A percentile compares a stretch with the other conserved stretches of the same genome.
Conservation (phyloP, 257 asterid species). For the Nicotiana attenuata region DNA sequence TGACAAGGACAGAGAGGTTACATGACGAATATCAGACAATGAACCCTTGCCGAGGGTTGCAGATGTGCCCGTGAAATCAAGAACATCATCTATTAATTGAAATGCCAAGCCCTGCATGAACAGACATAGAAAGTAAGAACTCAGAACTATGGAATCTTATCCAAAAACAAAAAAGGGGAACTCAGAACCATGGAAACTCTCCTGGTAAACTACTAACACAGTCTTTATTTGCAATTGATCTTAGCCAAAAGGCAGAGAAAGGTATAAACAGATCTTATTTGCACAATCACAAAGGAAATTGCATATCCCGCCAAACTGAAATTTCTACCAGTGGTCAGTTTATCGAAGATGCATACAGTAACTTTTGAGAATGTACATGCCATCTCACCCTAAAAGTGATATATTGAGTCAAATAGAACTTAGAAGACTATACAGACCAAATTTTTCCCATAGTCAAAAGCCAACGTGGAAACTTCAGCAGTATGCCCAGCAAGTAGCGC, state of each 20-base stretch:
- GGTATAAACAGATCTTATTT: not conserved
- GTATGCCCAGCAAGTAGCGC: slow-evolving; percentile 95
- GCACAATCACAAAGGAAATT: not conserved
- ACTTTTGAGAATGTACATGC: not conserved
- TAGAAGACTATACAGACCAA: slow-evolving; percentile 46
- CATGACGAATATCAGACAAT: slow-evolving; percentile 95
- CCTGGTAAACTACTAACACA: not conserved
- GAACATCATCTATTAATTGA: slow-evolving; percentile 89
- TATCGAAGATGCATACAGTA: not conserved
- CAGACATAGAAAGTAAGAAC: not conserved
- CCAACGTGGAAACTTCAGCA: slow-evolving; percentile 76
- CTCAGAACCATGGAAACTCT: not conserved
- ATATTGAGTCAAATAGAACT: not conserved
- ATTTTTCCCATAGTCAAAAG: slow-evolving; percentile 91
- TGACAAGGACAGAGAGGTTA: slow-evolving; percentile 25
- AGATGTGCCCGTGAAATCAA: slow-evolving; percentile 92
- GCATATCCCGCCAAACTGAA: not conserved
- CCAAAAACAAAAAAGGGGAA: not conserved
- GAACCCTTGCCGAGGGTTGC: slow-evolving; percentile 91
- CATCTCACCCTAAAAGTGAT: not conserved
- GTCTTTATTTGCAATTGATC: not conserved
- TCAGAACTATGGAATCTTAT: not conserved
- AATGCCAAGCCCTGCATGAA: slow-evolving; percentile 82
- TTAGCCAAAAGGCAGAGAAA: too few relatives aligned
- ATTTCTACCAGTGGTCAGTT: not conserved